Conservation (phyloP, 352 stramenopile species). For the Phytophthora tentaculata region DNA sequence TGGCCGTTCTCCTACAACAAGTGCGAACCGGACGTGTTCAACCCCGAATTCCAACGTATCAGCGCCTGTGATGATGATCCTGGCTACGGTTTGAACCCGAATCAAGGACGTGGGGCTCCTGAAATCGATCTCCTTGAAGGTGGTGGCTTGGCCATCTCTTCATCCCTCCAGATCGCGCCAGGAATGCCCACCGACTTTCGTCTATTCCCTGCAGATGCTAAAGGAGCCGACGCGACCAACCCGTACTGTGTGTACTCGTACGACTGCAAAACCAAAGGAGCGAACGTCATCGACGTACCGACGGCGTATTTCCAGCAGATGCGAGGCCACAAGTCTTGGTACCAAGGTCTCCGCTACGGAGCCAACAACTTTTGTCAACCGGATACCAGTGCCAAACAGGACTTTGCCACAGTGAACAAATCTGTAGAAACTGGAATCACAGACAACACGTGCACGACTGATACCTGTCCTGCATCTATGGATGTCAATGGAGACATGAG, state of each 20-base stretch:
- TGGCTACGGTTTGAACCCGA: slow-evolving; percentile 89
- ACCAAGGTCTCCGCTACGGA: slow-evolving; percentile 60
- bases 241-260: slow-evolving; percentile 58
- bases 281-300: slow-evolving; percentile 57
- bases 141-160: slow-evolving; percentile 80
- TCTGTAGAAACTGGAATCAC: slow-evolving; percentile 39
- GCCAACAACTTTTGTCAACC: slow-evolving; percentile 52
- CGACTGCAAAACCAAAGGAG: slow-evolving; percentile 56
- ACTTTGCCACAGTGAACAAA: slow-evolving; percentile 35
- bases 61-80: slow-evolving; percentile 87
- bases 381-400: slow-evolving; percentile 30
- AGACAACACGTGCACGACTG: slow-evolving; percentile 47
- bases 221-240: slow-evolving; percentile 24
- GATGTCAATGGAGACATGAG: slow-evolving; percentile 52
- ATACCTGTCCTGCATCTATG: slow-evolving; percentile 44
- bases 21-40: slow-evolving; percentile 71
- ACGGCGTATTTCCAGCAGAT: slow-evolving; percentile 42
- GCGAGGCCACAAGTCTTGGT: slow-evolving; percentile 60
- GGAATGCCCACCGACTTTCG: slow-evolving; percentile 71
- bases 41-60: slow-evolving; percentile 49
- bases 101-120: slow-evolving; percentile 84
- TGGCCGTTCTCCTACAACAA: slow-evolving; percentile 95
- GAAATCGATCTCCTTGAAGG: slow-evolving; percentile 96
- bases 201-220: slow-evolving; percentile 51
- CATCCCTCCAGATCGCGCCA: slow-evolving; percentile 88